Evolutionary conservation across 2,329 filamentous ascomycete species (phyloP), one percentile per base, ranked within the genome.

Genomic region (Cercospora citrullina): DNA sequence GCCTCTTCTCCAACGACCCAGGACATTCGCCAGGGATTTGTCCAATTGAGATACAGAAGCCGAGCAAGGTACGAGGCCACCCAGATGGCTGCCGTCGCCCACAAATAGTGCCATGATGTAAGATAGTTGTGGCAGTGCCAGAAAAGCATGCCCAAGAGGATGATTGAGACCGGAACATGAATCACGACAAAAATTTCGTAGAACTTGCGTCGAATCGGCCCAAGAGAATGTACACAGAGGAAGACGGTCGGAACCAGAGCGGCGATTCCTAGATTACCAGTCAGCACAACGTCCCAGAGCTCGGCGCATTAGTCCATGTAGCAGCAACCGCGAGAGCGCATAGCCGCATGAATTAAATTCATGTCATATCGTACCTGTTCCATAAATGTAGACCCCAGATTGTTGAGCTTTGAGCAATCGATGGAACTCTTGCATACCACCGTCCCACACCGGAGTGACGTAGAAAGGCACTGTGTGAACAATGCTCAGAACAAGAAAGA

Each of bases 41-140:
- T 84, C 93, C 94, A 98, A 80, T 97, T 97, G 69, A 97, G 86
- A 72, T 94, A 96, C 80, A 92, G 92, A 2, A 96, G 77, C 16
- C 94, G 88, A 73, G 90, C 80, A 28, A 89, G 74, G 77, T 95
- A 93, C 63, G 92, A 95, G 5, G 90, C 73, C 1, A 86, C 81
- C 89, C 93, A 95, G 70, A 97, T 92, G 53, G 82, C 91, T 26
- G 94, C 80, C 0, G 92, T 95, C 1, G 92, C 88, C 75, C 88
- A 96, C 2, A 98, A 87, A 76, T 97, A 98, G 75, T 87, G 84
- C 94, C 94, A 97, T 0, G 94, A 96, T 64, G 89, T 90, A 42
- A 97, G 86, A 73, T 91, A 96, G 80, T 97, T 97, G 80, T 94
- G 91, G 75, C 92, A 95, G 79, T 98, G 94, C 94, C 94, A 98